Percentiles rank a stretch among this genome's conserved stretches.
These are phyloP conservation scores for Phlebiopsis flavidoalba DNA, from an alignment of 768 basidiomycete species.

Conservation along the genomic window DNA sequence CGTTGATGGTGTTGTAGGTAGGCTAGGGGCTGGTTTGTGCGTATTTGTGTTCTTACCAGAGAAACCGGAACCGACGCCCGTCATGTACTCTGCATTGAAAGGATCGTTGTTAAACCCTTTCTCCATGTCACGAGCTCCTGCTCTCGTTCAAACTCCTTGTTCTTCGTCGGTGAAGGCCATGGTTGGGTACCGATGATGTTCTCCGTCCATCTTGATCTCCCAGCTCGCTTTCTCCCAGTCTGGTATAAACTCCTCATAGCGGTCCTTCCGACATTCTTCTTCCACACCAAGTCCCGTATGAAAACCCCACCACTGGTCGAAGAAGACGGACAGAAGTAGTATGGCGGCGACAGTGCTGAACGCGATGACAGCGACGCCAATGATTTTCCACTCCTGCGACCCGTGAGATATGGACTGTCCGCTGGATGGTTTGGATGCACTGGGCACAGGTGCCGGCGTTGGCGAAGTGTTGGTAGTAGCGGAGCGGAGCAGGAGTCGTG, in stretches of 20 bases:
- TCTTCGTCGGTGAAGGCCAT: conserved; percentile 16
- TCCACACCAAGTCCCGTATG: conserved; percentile 42
- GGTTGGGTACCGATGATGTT: conserved; percentile 26
- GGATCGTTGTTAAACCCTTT: background rate
- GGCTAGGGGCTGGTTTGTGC: conserved; percentile 3
- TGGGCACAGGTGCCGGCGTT: background rate
- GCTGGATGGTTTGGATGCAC: background rate
- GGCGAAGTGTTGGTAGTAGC: background rate
- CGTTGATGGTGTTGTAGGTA: background rate
- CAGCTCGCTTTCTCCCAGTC: conserved; percentile 62
- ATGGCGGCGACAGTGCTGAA: conserved; percentile 52
- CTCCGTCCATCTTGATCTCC: conserved; percentile 35
- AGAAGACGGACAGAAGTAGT: conserved; percentile 58
- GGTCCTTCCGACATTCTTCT: conserved; percentile 25
- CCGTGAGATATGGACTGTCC: conserved; percentile 21
- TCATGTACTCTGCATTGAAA: conserved; percentile 1
- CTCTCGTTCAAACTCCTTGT: conserved; percentile 1
- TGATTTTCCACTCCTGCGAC: conserved; percentile 59
- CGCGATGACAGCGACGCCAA: conserved; percentile 63
- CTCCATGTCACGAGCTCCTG: background rate
- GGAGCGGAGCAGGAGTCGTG: background rate
- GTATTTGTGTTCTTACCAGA: background rate
- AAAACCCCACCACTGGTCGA: conserved; percentile 68
- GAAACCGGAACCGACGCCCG: conserved; percentile 9
- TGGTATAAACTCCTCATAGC: conserved; percentile 52